Evolutionary conservation across 2,329 filamentous ascomycete species (phyloP), one percentile per base, ranked within the genome.

Genomic region (Colletotrichum orbiculare): DNA sequence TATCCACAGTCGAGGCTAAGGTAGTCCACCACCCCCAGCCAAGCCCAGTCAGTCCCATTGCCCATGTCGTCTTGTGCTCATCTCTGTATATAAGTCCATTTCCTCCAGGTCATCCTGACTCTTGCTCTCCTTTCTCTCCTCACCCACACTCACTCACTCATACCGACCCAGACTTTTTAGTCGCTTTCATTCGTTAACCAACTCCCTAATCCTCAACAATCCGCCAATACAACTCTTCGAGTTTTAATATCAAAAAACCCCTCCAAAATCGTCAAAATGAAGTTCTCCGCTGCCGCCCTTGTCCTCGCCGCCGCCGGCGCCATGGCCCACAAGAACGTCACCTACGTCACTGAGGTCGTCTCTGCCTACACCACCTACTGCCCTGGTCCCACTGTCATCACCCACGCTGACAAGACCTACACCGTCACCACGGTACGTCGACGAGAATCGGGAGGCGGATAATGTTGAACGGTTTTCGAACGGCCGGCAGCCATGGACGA

Each of bases 341-440:
- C 80, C 75, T 86, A 86, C 78, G 84, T 83, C 79, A 92, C 89
- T 71, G 87, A 90, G 83, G 81, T 88, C 70, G 85, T 92, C 69
- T 88, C 87, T 64, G 78, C 81, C 64, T 87, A 87, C 82, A 88
- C 85, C 79, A 93, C 90, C 75, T 92, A 84, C 87, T 93, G 91
- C 87, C 89, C 91, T 25, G 82, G 75, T 70, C 77, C 90, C 69
- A 92, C 90, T 72, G 78, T 82, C 72, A 79, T 92, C 78, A 86
- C 85, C 73, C 83, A 90, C 81, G 85, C 84, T 75, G 82, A 79
- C 79, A 82, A 85, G 77, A 91, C 89, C 79, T 91, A 91, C 85
- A 90, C 85, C 72, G 82, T 93, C 79, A 88, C 88, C 69, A 34
- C 15, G 64, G 64, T 66, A 66, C 39, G 64, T 39, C 48, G 8